A percentile compares a stretch with the other conserved stretches of the same genome.
phyloP scores from a whole-genome alignment of 805 yeast species.

The Monosporozyma servazzii region DNA sequence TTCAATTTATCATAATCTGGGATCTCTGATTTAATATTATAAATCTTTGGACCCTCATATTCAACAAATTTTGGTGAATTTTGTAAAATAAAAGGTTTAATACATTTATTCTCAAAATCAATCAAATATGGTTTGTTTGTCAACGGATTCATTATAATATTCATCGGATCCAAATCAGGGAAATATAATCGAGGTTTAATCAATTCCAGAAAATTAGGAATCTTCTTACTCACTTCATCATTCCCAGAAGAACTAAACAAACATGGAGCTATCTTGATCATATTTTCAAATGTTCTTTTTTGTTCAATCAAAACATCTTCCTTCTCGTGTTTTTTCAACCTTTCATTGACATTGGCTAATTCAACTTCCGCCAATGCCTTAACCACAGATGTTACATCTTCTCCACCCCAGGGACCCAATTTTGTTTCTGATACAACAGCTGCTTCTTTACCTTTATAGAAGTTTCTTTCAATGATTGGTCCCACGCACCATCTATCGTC shows the following conservation, averaged over 20 bases:
- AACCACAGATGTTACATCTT: slow-evolving; percentile 43
- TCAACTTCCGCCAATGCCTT: slow-evolving; percentile 57
- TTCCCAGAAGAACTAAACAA: slow-evolving; percentile 43
- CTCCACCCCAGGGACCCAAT: slow-evolving; percentile 69
- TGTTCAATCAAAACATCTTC: slow-evolving; percentile 40
- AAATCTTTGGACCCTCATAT: slow-evolving; percentile 83
- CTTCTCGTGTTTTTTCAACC: slow-evolving; percentile 32
- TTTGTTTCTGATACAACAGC: slow-evolving; percentile 10
- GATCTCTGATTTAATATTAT: slow-evolving; percentile 62
- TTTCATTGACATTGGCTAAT: slow-evolving; percentile 47
- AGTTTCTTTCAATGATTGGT: slow-evolving; percentile 63
- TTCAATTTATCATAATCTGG: slow-evolving; percentile 58
- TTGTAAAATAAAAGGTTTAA: slow-evolving; percentile 74
- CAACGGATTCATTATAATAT: slow-evolving; percentile 48
- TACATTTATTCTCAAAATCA: slow-evolving; percentile 74
- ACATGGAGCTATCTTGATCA: slow-evolving; percentile 45
- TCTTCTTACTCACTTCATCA: slow-evolving; percentile 31
- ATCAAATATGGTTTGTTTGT: slow-evolving; percentile 42
- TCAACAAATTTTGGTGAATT: slow-evolving; percentile 76
- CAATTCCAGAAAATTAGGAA: slow-evolving; percentile 54
- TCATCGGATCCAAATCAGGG: slow-evolving; percentile 89
- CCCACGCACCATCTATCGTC: slow-evolving; percentile 74
- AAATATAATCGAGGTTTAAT: slow-evolving; percentile 64
- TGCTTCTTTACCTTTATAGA: background rate
- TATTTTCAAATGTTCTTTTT: slow-evolving; percentile 52